phyloP scores from a whole-genome alignment of 208 protist species.

The Blechomonas ayalai region DNA sequence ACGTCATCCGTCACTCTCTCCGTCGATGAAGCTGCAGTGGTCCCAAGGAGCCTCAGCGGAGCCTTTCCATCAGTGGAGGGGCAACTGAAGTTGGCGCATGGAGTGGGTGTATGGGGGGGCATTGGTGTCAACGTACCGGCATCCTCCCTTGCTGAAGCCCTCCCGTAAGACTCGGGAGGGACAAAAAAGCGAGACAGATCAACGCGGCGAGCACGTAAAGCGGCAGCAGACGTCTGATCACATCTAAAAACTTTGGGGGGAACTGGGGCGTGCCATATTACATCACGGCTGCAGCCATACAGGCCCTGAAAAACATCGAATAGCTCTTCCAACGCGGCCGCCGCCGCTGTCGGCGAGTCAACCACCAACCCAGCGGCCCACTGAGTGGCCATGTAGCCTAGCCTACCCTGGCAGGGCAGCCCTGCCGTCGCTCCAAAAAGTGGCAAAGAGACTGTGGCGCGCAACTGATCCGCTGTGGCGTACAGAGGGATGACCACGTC shows the following conservation, averaged over 20 bases:
- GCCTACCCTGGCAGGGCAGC: too few species aligned
- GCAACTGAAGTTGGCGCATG: too few species aligned
- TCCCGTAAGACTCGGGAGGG: conserved; percentile 1
- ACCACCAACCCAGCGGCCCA: conserved; percentile 54
- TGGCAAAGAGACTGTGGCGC: conserved; percentile 24
- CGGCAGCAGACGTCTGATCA: conserved; percentile 5
- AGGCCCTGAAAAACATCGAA: conserved; percentile 32
- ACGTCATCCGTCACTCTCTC: too few species aligned
- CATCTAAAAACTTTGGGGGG: conserved; percentile 18
- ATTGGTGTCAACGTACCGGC: too few species aligned
- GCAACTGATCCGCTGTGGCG: conserved; percentile 20
- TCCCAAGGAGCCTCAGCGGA: too few species aligned
- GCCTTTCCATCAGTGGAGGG: too few species aligned
- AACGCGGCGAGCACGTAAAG: conserved; percentile 11
- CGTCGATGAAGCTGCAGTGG: too few species aligned
- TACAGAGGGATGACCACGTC: conserved; percentile 55
- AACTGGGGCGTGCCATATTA: conserved; percentile 12
- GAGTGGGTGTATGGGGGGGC: too few species aligned
- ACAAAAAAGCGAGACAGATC: conserved; percentile 36
- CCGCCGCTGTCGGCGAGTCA: conserved; percentile 21
- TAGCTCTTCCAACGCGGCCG: conserved; percentile 28
- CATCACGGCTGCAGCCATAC: conserved; percentile 23
- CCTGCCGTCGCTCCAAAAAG: conserved; percentile 48
- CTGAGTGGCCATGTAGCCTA: conserved; percentile 23
- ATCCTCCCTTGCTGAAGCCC: too few species aligned